phyloP scores from a whole-genome alignment of 306 rosid genomes.

The Pueraria montana region DNA sequence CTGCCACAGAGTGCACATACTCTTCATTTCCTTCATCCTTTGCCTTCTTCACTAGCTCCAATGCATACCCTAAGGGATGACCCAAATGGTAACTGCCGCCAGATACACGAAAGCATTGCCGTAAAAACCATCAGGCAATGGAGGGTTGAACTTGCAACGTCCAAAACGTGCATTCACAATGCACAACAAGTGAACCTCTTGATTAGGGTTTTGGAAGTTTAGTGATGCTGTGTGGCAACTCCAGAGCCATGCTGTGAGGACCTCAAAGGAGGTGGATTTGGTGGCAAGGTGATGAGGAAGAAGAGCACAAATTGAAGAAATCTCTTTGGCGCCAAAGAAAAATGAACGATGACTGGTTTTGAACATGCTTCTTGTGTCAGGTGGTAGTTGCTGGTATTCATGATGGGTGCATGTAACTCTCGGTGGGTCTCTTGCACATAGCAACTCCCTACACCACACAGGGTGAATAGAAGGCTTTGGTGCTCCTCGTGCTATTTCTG shows the following conservation, averaged over 20 bases:
- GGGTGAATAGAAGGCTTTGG: conserved; percentile 21
- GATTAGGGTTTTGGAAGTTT: not conserved
- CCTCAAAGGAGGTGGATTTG: not conserved
- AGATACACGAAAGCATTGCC: too few species aligned
- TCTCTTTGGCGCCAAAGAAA: conserved; percentile 36
- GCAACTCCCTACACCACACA: not conserved
- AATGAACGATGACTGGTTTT: conserved; percentile 1
- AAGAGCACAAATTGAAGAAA: not conserved
- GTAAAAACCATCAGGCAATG: too few species aligned
- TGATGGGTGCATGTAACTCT: conserved; percentile 13
- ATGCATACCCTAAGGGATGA: too few species aligned
- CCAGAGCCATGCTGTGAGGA: conserved; percentile 25
- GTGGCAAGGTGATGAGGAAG: not conserved
- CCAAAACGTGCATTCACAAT: conserved; percentile 16
- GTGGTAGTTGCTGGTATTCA: conserved; percentile 13
- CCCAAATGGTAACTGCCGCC: too few species aligned
- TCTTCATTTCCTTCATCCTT: too few species aligned
- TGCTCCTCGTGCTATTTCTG: conserved; percentile 31
- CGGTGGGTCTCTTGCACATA: conserved; percentile 37
- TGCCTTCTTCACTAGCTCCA: too few species aligned
- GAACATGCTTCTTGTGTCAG: not conserved
- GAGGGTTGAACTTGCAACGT: too few species aligned
- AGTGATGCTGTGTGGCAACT: not conserved
- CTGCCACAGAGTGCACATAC: not conserved
- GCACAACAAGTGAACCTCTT: conserved; percentile 20